Evolutionary conservation across 2,329 filamentous ascomycete species (phyloP).

Genomic region (Calonectria pauciramosa): DNA sequence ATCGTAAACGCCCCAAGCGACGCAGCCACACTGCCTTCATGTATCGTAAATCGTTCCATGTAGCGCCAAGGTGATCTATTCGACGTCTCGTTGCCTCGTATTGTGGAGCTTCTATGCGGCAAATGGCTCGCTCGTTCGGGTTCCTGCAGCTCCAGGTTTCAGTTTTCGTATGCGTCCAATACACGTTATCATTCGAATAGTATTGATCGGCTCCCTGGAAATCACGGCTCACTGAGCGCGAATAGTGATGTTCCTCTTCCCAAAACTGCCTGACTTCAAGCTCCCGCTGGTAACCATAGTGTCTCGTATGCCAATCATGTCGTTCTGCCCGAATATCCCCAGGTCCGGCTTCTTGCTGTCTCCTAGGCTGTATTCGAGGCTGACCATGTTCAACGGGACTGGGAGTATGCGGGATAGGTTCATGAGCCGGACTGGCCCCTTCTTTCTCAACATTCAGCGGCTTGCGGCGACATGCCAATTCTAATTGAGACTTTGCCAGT

Average conservation of each 20-base stretch:
- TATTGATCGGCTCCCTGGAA: neutral
- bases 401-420: neutral
- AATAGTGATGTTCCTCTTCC: neutral
- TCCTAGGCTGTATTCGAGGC: too few relatives aligned
- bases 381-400: neutral
- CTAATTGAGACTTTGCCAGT: neutral
- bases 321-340: neutral
- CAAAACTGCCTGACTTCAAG: neutral
- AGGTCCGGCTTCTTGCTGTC: too few relatives aligned
- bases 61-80: neutral
- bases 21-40: neutral
- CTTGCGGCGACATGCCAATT: neutral
- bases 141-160: neutral
- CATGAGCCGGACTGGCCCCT: neutral
- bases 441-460: neutral
- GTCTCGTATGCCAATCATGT: neutral
- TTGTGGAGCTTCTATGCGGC: neutral
- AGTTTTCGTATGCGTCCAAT: neutral
- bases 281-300: neutral
- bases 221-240: neutral
- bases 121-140: neutral
- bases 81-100: neutral
- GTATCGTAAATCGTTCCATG: neutral
- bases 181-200: neutral
- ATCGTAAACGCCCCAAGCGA: neutral